These are phyloP conservation scores for Aspergillus fischeri DNA, from an alignment of 2,329 filamentous ascomycete species.

Conservation along the genomic window DNA sequence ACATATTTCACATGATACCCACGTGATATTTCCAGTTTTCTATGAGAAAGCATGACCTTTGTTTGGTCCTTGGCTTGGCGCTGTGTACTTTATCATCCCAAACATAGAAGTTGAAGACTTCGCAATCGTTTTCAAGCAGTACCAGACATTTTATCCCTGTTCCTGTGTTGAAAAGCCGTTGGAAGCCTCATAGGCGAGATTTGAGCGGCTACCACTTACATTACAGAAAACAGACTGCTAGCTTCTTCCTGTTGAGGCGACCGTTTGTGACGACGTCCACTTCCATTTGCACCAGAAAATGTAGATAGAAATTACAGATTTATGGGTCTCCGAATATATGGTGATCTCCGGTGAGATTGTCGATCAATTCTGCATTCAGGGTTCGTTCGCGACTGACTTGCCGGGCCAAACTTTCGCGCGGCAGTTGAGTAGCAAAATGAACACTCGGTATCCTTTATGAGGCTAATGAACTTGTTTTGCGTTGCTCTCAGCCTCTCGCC, in stretches of 20 bases:
- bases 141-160: no score
- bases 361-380: background rate
- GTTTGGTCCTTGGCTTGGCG: no score
- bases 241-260: background rate
- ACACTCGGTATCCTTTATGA: background rate
- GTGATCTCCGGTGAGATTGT: background rate
- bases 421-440: background rate
- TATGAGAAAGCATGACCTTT: no score
- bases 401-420: background rate
- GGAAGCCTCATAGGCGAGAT: no score
- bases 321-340: background rate
- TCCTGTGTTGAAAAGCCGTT: no score
- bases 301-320: background rate
- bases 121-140: no score
- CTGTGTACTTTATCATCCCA: no score
- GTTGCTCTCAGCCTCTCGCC: no score
- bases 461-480: background rate
- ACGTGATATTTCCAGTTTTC: background rate
- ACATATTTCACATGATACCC: background rate
- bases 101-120: no score
- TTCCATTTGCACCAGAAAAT: background rate
- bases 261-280: background rate
- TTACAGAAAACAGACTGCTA: no score
- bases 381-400: background rate
- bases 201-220: no score